A percentile compares a stretch with the other conserved stretches of the same genome.
Conservation (phyloP, 2,329 filamentous ascomycete species). For the Lecanicillium sp. region DNA sequence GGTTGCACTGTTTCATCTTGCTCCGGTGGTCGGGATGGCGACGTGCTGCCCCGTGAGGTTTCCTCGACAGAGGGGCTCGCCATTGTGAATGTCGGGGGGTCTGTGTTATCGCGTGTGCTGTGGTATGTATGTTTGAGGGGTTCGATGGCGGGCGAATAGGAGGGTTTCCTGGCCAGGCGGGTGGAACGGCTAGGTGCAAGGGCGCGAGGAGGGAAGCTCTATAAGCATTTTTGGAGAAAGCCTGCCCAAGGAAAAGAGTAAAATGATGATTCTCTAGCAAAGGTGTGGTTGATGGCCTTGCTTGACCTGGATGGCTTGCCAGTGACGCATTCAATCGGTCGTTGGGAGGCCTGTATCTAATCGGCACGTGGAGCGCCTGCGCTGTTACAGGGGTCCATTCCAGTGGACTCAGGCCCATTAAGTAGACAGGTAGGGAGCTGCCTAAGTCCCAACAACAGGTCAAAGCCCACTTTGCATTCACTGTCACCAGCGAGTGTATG, state of each 20-base stretch:
- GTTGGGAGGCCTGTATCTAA: slow-evolving; percentile 3
- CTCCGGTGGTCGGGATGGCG: background rate
- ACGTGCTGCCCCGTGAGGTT: slow-evolving; percentile 1
- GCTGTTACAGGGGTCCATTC: too few relatives aligned
- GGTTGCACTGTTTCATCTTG: too few relatives aligned
- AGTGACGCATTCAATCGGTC: too few relatives aligned
- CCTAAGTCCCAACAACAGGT: too few relatives aligned
- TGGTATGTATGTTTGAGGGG: too few relatives aligned
- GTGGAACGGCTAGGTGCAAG: background rate
- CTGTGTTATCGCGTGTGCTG: background rate
- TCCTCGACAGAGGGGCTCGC: background rate
- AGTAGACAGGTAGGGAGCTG: too few relatives aligned
- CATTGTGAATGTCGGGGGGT: slow-evolving; percentile 1
- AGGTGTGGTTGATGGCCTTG: background rate
- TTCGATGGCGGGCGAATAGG: too few relatives aligned
- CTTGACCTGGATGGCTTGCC: too few relatives aligned
- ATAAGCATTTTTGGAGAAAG: background rate
- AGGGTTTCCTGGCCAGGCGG: too few relatives aligned
- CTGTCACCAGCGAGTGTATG: too few relatives aligned
- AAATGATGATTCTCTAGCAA: background rate
- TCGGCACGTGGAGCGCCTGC: slow-evolving; percentile 4
- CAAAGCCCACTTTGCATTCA: too few relatives aligned
- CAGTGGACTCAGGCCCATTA: too few relatives aligned
- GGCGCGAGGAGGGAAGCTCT: background rate
- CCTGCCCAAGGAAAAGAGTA: background rate